Conservation (phyloP, 2,329 filamentous ascomycete species). For the Penicillium sp. region DNA sequence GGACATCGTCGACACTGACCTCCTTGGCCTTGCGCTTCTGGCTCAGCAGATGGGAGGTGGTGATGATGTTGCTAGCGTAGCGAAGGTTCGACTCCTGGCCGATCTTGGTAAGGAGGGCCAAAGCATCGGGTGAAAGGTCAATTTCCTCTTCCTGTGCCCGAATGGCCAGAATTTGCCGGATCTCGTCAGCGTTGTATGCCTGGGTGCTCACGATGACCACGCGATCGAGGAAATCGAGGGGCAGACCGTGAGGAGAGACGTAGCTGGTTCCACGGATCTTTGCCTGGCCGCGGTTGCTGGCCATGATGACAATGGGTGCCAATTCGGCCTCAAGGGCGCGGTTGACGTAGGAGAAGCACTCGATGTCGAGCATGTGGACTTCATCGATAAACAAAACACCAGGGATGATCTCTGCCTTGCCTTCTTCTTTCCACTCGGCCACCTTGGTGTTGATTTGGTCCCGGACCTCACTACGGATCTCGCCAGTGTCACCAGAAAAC, state of each 20-base stretch:
- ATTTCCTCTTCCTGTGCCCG: conserved; percentile 94
- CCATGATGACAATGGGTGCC: conserved; percentile 98
- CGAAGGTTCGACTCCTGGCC: conserved; percentile 85
- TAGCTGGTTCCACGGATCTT: conserved; percentile 92
- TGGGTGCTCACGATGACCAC: conserved; percentile 96
- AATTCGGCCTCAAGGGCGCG: conserved; percentile 91
- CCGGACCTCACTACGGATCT: conserved; percentile 93
- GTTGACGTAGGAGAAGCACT: conserved; percentile 99
- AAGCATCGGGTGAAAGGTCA: conserved; percentile 80
- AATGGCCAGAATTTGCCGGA: conserved; percentile 87
- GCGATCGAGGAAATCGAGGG: conserved; percentile 91
- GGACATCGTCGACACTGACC: conserved; percentile 80
- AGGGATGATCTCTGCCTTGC: conserved; percentile 96
- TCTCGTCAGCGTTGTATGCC: conserved; percentile 74
- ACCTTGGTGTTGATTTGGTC: conserved; percentile 99
- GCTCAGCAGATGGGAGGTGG: conserved; percentile 80
- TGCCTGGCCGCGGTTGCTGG: conserved; percentile 88
- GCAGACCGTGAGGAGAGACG: conserved; percentile 85
- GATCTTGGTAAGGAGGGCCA: conserved; percentile 92
- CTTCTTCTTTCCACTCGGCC: conserved; percentile 98
- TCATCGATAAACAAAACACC: conserved; percentile 98
- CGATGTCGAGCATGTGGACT: conserved; percentile 99
- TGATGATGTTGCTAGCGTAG: conserved; percentile 98
- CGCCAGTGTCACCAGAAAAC: conserved; percentile 95
- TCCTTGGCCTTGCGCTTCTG: conserved; percentile 82